A percentile compares a stretch with the other conserved stretches of the same genome.
These are phyloP conservation scores for Cryphonectria parasitica DNA, from an alignment of 2,329 filamentous ascomycete genomes.

Conservation along the genomic window DNA sequence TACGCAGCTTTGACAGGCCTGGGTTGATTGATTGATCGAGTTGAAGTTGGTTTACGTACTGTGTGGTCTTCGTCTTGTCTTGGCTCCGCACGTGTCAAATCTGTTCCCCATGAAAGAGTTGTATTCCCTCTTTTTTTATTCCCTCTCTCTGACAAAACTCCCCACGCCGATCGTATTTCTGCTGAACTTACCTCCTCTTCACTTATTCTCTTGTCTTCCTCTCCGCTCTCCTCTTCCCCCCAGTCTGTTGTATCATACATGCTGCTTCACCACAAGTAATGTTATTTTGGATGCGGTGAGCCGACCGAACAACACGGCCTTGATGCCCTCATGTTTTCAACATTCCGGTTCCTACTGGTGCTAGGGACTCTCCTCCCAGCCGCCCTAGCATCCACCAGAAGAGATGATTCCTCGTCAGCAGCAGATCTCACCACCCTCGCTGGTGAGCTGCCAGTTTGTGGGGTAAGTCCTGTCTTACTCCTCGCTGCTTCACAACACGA, in stretches of 20 bases:
- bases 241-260: too few species aligned
- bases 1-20: background rate
- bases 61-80: background rate
- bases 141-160: background rate
- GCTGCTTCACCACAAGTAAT: background rate
- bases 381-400: conserved; percentile 9
- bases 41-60: background rate
- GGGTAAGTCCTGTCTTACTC: conserved; percentile 15
- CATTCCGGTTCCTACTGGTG: conserved; percentile 14
- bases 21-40: background rate
- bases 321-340: conserved; percentile 16
- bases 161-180: conserved; percentile 10
- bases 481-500: background rate
- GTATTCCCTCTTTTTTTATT: background rate
- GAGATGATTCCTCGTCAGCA: conserved; percentile 11
- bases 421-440: conserved; percentile 24
- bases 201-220: background rate
- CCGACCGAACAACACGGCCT: background rate
- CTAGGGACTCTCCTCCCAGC: conserved; percentile 11
- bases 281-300: background rate
- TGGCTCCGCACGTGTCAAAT: conserved; percentile 2
- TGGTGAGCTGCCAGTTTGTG: conserved; percentile 22
- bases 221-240: background rate
- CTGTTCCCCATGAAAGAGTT: background rate
- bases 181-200: background rate